Evolutionary conservation across 1,284 basidiomycete species (phyloP).

Genomic region (Bondarzewia mesenterica): DNA sequence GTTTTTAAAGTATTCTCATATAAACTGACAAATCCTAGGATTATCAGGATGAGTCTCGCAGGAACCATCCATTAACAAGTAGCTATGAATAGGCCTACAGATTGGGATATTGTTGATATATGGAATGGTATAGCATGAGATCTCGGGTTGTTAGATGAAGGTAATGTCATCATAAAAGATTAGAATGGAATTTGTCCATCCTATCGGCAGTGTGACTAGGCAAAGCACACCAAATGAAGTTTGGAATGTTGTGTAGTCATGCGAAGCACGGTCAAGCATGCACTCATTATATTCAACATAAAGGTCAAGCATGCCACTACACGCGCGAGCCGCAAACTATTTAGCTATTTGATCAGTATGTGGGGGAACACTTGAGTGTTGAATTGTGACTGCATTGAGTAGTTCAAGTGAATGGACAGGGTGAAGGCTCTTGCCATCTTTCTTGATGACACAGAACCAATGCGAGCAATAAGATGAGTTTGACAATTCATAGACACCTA

Average conservation of each 20-base stretch:
- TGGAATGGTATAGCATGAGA: constrained; percentile 22
- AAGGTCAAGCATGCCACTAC: constrained; percentile 7
- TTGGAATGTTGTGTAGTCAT: constrained; percentile 17
- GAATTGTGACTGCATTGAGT: background rate
- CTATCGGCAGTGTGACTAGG: constrained; percentile 11
- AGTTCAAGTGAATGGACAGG: background rate
- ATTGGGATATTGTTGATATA: constrained; percentile 23
- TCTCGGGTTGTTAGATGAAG: constrained; percentile 7
- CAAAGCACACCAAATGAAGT: constrained; percentile 1
- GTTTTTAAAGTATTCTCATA: constrained; percentile 22
- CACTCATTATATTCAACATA: constrained; percentile 3
- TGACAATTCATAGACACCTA: no score
- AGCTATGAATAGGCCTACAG: constrained; percentile 14
- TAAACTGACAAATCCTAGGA: constrained; percentile 22
- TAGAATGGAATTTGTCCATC: constrained; percentile 24
- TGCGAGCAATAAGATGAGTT: no score
- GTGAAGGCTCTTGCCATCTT: no score
- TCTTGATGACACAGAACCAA: no score
- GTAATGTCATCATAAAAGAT: background rate
- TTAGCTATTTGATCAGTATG: constrained; percentile 21
- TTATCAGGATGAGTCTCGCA: constrained; percentile 22
- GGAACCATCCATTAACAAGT: constrained; percentile 12
- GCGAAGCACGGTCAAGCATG: constrained; percentile 13
- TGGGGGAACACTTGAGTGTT: background rate
- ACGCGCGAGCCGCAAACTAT: constrained; percentile 21